A percentile compares a stretch with the other conserved stretches of the same genome.
Evolutionary conservation across 2,329 filamentous ascomycete genomes (phyloP).

Genomic region (Ophiostoma pallidulum): DNA sequence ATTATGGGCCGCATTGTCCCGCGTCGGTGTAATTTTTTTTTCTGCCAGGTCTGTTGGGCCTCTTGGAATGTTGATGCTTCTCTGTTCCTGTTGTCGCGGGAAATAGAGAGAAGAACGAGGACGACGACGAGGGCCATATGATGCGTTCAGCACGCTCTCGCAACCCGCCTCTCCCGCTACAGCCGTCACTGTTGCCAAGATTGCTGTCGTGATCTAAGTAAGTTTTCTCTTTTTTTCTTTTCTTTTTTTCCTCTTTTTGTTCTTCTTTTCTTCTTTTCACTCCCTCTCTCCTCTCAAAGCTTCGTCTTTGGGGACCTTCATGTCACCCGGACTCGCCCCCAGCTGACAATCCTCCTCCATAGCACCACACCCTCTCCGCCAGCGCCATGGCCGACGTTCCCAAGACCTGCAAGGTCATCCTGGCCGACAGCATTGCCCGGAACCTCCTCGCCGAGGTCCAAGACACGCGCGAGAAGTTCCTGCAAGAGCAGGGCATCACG

Average conservation of each 20-base stretch:
- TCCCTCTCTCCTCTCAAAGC: too few species aligned
- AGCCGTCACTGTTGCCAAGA: slow-evolving; percentile 1
- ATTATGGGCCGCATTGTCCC: slow-evolving; percentile 6
- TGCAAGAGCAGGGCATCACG: slow-evolving; percentile 37
- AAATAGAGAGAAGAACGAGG: neutral
- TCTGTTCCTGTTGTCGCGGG: slow-evolving; percentile 1
- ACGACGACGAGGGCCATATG: slow-evolving; percentile 3
- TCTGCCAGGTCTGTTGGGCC: too few species aligned
- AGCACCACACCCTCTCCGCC: neutral
- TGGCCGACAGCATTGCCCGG: slow-evolving; percentile 81
- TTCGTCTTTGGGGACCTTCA: too few species aligned
- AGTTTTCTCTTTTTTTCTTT: too few species aligned
- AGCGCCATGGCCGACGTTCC: slow-evolving; percentile 35
- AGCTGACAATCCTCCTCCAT: neutral
- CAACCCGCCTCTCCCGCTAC: neutral
- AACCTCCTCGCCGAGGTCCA: slow-evolving; percentile 68
- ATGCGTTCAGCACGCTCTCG: slow-evolving; percentile 3
- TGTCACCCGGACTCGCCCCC: neutral
- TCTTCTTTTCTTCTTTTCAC: too few species aligned
- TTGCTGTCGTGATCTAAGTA: neutral
- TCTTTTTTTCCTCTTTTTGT: neutral
- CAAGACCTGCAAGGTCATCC: slow-evolving; percentile 84
- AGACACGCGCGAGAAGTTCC: slow-evolving; percentile 61
- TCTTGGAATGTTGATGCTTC: slow-evolving; percentile 1
- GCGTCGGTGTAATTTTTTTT: slow-evolving; percentile 7